Evolutionary conservation across 352 stramenopile genomes (phyloP), one percentile per base, ranked within the genome.

Genomic region (Globisporangium alternatum): DNA sequence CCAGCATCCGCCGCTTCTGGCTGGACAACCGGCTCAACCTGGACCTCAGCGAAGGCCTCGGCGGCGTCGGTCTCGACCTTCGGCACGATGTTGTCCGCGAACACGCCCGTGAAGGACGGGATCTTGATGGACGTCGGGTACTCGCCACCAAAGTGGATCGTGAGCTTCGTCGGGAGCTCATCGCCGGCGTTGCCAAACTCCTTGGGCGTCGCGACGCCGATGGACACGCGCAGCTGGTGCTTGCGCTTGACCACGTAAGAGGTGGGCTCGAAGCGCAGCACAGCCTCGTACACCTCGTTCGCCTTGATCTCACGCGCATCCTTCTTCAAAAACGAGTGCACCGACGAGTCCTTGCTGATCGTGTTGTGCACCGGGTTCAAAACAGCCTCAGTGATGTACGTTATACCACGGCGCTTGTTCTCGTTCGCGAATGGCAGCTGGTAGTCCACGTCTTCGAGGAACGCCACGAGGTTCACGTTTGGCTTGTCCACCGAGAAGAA

Each of bases 401-500:
- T 94, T 56, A 89, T 67, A 21, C 86, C 86, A 15, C 72, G 74
- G 49, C 86, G 86, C 62, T 91, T 90, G 75, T 90, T 88, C 62
- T 90, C 80, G 60, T 94, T 91, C 70, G 77, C 73, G 74, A 94
- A 92, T 9, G 77, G 75, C 22, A 77, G 70, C 44, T 75, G 75
- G 69, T 85, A 83, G 73, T 94, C 84, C 33, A 90, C 78, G 56
- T 94, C 86, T 70, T 94, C 86, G 1, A 94, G 67, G 60, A 86
- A 90, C 13, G 83, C 86, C 17, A 90, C 76, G 15, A 94, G 72
- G 65, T 86, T 90, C 30, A 91, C 72, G 43, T 73, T 65, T 7
- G 79, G 75, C 51, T 78, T 72, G 56, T 94, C 73, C 12, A 90
- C 83, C 28, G 86, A 92, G 72, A 94, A 92, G 73, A 89, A 94